Percentiles rank a stretch among this genome's conserved stretches.
phyloP scores from a whole-genome alignment of 129 eudicot genomes.

The Arctium minus region DNA sequence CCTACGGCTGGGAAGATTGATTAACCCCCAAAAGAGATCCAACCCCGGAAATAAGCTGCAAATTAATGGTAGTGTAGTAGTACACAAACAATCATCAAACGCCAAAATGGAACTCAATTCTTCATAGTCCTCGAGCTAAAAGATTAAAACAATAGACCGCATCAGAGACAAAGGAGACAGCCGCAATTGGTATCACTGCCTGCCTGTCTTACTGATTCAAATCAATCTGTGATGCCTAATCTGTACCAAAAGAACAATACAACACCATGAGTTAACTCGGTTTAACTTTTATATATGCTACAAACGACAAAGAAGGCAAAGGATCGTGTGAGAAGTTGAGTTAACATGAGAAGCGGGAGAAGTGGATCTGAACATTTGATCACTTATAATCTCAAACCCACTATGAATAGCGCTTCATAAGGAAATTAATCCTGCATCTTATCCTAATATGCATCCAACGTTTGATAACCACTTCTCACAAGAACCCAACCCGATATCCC shows the following conservation, averaged over 20 bases:
- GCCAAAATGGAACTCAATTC: conserved; percentile 6
- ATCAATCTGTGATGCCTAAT: conserved; percentile 25
- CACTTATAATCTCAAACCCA: no score
- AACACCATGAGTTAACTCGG: neutral
- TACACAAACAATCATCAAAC: conserved; percentile 29
- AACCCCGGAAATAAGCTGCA: conserved; percentile 39
- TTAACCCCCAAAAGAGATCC: conserved; percentile 42
- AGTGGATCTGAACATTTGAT: no score
- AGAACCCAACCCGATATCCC: neutral
- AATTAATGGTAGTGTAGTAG: neutral
- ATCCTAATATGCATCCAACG: no score
- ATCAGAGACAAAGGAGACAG: neutral
- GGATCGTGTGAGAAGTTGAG: no score
- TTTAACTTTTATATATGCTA: neutral
- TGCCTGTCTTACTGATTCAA: conserved; percentile 4
- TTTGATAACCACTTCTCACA: no score
- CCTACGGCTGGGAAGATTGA: conserved; percentile 15
- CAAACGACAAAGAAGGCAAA: neutral
- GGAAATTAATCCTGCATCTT: no score
- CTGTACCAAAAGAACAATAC: conserved; percentile 19
- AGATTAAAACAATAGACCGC: neutral
- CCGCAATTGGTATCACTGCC: neutral
- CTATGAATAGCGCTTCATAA: no score
- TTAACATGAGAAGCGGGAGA: no score
- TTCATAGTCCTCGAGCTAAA: neutral